Evolutionary conservation across 208 protist genomes (phyloP).

Genomic region (Leishmania martiniquensis): DNA sequence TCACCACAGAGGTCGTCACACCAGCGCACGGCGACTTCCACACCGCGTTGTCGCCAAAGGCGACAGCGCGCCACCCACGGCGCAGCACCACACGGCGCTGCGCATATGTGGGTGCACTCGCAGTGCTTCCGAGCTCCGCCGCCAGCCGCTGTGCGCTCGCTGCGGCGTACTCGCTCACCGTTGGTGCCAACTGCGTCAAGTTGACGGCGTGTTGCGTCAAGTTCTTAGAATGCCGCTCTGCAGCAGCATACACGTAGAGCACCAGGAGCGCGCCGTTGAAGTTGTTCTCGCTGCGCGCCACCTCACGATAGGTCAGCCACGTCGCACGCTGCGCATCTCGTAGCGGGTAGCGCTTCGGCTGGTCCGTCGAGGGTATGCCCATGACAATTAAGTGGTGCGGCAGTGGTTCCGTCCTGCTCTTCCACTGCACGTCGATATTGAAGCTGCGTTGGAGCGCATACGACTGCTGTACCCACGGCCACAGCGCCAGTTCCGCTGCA

Average conservation of each 20-base stretch:
- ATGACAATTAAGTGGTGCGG: too few relatives aligned
- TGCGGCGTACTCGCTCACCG: not conserved
- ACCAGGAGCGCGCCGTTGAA: slow-evolving; percentile 5
- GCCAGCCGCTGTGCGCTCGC: not conserved
- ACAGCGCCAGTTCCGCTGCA: too few relatives aligned
- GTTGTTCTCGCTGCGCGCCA: slow-evolving; percentile 31
- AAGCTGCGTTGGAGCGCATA: too few relatives aligned
- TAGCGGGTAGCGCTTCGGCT: slow-evolving; percentile 12
- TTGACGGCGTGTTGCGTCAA: not conserved
- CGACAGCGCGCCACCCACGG: not conserved
- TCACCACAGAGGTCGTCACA: not conserved
- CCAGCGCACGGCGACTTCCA: slow-evolving; percentile 5
- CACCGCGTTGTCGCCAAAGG: too few relatives aligned
- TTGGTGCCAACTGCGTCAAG: slow-evolving; percentile 3
- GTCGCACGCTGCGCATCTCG: slow-evolving; percentile 42
- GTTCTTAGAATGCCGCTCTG: not conserved
- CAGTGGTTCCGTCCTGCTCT: too few relatives aligned
- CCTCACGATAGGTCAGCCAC: slow-evolving; percentile 41
- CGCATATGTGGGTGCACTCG: not conserved
- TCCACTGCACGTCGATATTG: slow-evolving; percentile 21
- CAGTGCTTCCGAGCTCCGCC: too few relatives aligned
- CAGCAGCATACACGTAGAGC: slow-evolving; percentile 28
- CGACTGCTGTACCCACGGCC: too few relatives aligned
- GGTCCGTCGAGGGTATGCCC: too few relatives aligned
- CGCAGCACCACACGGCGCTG: not conserved